These are phyloP conservation scores for Cynanchum wilfordii DNA, from an alignment of 257 asterid genomes.

Conservation along the genomic window DNA sequence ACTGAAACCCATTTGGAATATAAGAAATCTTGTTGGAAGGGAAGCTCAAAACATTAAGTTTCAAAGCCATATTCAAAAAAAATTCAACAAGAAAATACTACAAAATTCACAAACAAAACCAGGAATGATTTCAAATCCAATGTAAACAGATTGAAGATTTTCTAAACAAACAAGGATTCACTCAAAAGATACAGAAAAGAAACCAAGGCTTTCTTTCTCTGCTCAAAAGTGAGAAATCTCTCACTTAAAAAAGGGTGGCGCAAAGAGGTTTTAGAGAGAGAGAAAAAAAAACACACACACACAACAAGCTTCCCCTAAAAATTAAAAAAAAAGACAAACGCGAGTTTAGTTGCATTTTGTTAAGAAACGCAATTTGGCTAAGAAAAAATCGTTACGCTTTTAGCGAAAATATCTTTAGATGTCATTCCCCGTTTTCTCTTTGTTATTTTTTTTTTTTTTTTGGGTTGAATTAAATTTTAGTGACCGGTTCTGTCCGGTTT, in stretches of 20 bases:
- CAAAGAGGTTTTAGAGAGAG: not conserved
- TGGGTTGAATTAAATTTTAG: no score
- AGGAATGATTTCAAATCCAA: not conserved
- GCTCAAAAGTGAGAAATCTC: not conserved
- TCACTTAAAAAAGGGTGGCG: not conserved
- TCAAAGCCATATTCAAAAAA: slow-evolving; percentile 46
- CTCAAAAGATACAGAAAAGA: not conserved
- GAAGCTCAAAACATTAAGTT: slow-evolving; percentile 25
- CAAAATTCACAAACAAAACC: not conserved
- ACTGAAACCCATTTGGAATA: slow-evolving; percentile 25
- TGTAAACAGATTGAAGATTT: not conserved
- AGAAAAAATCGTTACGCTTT: not conserved
- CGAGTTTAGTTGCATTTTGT: not conserved
- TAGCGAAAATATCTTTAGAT: not conserved
- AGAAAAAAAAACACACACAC: not conserved
- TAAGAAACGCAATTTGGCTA: not conserved
- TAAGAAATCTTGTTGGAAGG: slow-evolving; percentile 36
- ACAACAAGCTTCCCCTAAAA: not conserved
- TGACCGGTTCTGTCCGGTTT: no score
- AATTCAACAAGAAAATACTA: not conserved
- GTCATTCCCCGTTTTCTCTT: not conserved
- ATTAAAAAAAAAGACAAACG: not conserved
- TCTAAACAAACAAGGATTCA: no score
- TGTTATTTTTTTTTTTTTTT: no score
- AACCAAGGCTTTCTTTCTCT: not conserved